Conservation (phyloP, 164 flowering plant species). For the Magnolia sinica region DNA sequence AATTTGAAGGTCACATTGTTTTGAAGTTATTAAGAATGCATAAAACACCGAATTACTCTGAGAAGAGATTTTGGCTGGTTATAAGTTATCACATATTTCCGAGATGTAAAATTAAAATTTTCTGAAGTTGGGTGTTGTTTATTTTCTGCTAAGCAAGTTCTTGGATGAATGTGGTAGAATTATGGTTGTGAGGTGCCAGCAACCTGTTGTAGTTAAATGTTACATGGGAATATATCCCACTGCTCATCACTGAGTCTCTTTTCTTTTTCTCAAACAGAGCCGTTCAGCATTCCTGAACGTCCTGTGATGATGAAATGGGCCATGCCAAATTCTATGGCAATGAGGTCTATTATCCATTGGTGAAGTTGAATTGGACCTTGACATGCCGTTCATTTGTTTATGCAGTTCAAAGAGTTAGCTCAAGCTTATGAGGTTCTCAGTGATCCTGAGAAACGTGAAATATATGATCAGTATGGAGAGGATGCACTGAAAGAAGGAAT, state of each 20-base stretch:
- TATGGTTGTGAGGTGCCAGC: neutral
- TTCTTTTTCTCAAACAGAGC: too few relatives aligned
- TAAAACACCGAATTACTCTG: too few relatives aligned
- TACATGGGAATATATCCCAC: neutral
- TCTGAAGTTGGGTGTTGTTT: too few relatives aligned
- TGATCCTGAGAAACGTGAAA: conserved; percentile 83
- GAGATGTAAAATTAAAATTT: too few relatives aligned
- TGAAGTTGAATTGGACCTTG: conserved; percentile 4
- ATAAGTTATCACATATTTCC: too few relatives aligned
- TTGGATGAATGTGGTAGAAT: too few relatives aligned
- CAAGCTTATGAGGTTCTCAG: conserved; percentile 91
- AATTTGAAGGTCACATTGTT: too few relatives aligned
- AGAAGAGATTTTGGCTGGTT: too few relatives aligned
- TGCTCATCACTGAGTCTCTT: too few relatives aligned
- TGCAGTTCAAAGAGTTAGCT: conserved; percentile 84
- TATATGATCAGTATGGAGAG: conserved; percentile 87
- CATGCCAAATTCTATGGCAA: neutral
- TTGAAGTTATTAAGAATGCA: too few relatives aligned
- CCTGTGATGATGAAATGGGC: neutral
- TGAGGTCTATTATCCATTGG: neutral
- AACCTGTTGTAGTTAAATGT: neutral
- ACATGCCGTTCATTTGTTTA: neutral
- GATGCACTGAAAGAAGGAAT: conserved; percentile 95
- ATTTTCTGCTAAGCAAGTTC: too few relatives aligned
- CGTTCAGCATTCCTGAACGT: neutral